Evolutionary conservation across 1,284 basidiomycete species (phyloP), one percentile per base, ranked within the genome.

Genomic region (Sparassis latifolia): DNA sequence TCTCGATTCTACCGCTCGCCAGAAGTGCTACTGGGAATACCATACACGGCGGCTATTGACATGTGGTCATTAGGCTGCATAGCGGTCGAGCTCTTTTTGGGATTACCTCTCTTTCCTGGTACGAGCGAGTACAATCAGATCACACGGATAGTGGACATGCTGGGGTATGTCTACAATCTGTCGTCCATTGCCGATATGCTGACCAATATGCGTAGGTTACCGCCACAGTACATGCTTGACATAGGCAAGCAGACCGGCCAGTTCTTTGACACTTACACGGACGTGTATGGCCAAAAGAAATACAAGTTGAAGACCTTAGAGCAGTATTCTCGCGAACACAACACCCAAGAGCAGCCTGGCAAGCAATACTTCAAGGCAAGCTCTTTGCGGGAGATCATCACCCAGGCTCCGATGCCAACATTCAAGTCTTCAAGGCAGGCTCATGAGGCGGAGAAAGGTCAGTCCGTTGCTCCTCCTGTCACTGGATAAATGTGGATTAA

Each of bases 41-140:
- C 95, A 3, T 99, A 99, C 69, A 95, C 88, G 33, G 86, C 93
- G 10, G 79, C 92, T 27, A 96, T 96, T 67, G 93, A 96, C 67
- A 93, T 96, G 89, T 96, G 92, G 92, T 92, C 89, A 30, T 69
- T 96, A 51, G 93, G 92, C 2, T 95, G 92, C 62, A 99, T 99
- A 55, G 96, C 95, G 2, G 96, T 98, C 40, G 96, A 99, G 68
- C 80, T 99, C 33, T 99, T 98, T 79, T 76, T 98, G 40, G 97
- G 96, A 4, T 68, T 99, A 47, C 96, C 96, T 12, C 75, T 99
- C 33, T 99, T 99, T 74, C 96, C 96, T 1, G 97, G 96, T 29
- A 98, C 97, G 28, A 96, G 92, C 75, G 97, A 99, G 71, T 99
- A 97, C 72, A 99, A 99, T 70, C 96, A 99, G 67, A 80, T 98